Evolutionary conservation across 2,329 filamentous ascomycete species (phyloP), one percentile per base, ranked within the genome.

Genomic region (Epicoccum sorghinum): DNA sequence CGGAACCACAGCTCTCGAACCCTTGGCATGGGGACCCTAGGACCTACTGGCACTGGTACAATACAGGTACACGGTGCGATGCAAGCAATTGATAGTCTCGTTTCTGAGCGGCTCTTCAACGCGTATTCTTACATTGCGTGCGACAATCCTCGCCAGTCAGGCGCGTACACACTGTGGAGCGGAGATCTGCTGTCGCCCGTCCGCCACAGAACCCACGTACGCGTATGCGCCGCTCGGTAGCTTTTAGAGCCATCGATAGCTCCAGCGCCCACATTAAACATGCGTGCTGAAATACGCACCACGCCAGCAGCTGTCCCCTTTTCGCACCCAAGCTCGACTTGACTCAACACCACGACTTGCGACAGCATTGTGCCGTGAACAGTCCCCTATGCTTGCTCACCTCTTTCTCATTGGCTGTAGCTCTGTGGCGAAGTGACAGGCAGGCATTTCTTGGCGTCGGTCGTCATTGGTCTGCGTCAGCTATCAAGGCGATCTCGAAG

Each of bases 351-450:
- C 29, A 25, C 35, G 22, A 30, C 46, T 49, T 38, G 46, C 51
- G 27, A 47, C 37, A 35, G 24, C 29, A 10, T 25, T 48, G 40
- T 46, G 14, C 25, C 52, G 13, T 40, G 27, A 29, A 29, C 9
- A 7, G 6, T 6, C 27, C 27, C 27, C 9, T 29, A 2, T 29
- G 27, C 27, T 29, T 29, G 27, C 27, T 6, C 2, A 9, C 27
- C 27, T 29, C 27, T 29, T 9, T 9, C 23, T 47, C 18, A 40
- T 44, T 47, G 38, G 47, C 38, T 32, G 52, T 45, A 41, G 30
- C 46, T 40, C 41, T 56, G 53, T 56, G 53, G 53, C 53, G 43
- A 55, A 55, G 33, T 45, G 51, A 44, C 44, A 47, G 36, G 32
- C 23, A 18, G 13, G 18, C 22, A 5, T 24, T 9, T 23, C 39